phyloP scores from a whole-genome alignment of 306 rosid genomes.

The Cicer judaicum region DNA sequence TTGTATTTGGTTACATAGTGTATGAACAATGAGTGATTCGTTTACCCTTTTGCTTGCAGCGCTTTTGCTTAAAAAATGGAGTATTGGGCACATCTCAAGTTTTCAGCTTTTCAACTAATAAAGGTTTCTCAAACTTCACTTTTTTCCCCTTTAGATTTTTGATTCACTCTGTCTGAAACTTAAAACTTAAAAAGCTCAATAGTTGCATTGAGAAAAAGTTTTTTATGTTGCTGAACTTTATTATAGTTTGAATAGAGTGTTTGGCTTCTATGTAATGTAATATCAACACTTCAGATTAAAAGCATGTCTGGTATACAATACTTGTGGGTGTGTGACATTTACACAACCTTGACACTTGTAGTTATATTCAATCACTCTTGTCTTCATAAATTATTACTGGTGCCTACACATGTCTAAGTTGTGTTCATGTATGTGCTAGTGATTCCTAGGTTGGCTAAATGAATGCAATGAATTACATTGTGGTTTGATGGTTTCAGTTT shows the following conservation, averaged over 20 bases:
- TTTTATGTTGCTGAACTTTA: slow-evolving; percentile 10
- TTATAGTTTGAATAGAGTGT: not conserved
- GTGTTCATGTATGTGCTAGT: not conserved
- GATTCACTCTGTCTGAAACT: not conserved
- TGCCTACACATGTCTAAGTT: not conserved
- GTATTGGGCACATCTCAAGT: slow-evolving; percentile 57
- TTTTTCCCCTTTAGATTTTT: not conserved
- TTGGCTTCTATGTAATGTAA: not conserved
- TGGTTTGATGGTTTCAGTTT: not conserved
- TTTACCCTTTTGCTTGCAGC: slow-evolving; percentile 57
- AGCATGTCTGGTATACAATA: not conserved
- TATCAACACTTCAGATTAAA: not conserved
- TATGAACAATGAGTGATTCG: not conserved
- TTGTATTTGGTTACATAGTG: not conserved
- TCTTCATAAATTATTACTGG: not conserved
- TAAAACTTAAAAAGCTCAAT: not conserved
- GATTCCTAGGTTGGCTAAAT: not conserved
- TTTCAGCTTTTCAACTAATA: slow-evolving; percentile 62
- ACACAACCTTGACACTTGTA: not conserved
- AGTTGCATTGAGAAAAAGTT: slow-evolving; percentile 3
- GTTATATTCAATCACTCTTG: not conserved
- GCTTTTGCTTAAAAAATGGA: slow-evolving; percentile 53
- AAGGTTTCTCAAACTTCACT: slow-evolving; percentile 54
- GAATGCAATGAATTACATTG: not conserved
- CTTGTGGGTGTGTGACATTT: too few relatives aligned